Conservation (phyloP, 495 filamentous ascomycete species). For the Evansstolkia leycettana region DNA sequence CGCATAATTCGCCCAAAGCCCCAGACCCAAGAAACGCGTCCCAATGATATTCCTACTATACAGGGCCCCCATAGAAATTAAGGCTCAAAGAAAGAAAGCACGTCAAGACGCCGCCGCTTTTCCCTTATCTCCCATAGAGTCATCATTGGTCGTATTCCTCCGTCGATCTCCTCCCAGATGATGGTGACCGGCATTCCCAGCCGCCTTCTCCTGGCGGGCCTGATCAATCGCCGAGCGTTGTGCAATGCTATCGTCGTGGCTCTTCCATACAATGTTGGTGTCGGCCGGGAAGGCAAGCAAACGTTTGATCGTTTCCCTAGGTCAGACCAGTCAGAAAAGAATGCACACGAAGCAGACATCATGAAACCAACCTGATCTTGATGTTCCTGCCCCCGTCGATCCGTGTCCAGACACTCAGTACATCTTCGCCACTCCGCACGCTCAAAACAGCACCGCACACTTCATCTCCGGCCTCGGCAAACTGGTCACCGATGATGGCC, state of each 20-base stretch:
- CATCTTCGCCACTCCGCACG: conserved; percentile 89
- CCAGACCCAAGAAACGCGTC: conserved; percentile 31
- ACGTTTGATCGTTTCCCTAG: conserved; percentile 85
- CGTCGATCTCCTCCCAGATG: conserved; percentile 33
- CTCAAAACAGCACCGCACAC: conserved; percentile 91
- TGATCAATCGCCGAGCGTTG: conserved; percentile 73
- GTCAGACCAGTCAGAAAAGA: conserved; percentile 5
- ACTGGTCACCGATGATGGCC: conserved; percentile 89
- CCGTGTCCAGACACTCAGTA: conserved; percentile 93
- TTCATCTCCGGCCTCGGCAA: conserved; percentile 85
- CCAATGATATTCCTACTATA: conserved; percentile 36
- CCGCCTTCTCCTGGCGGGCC: conserved; percentile 63
- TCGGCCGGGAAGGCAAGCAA: conserved; percentile 73
- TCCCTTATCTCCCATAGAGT: conserved; percentile 30
- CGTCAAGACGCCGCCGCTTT: conserved; percentile 25
- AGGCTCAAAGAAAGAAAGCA: conserved; percentile 14
- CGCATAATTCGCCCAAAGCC: conserved; percentile 34
- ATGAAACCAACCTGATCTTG: conserved; percentile 68
- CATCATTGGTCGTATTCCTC: conserved; percentile 32
- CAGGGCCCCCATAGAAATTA: conserved; percentile 30
- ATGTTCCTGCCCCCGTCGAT: conserved; percentile 85
- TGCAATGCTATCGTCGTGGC: conserved; percentile 72
- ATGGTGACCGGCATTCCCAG: conserved; percentile 31
- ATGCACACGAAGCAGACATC: conserved; percentile 1
- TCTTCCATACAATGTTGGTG: conserved; percentile 89